Conservation (phyloP, 2,329 filamentous ascomycete species). For the Hypoxylon sp. region DNA sequence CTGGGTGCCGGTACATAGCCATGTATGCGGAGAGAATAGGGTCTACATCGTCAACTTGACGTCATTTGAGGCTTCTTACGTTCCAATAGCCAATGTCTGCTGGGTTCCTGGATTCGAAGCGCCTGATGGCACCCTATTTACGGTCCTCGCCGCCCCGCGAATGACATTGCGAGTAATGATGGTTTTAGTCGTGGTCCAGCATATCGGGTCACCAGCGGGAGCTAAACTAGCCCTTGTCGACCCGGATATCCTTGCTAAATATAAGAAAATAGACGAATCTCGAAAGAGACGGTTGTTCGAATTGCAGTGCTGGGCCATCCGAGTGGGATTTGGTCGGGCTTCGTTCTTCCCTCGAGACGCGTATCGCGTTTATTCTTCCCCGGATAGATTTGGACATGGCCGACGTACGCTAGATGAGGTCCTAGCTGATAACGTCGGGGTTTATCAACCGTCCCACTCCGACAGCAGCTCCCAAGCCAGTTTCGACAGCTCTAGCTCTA, state of each 20-base stretch:
- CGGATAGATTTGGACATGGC: slow-evolving; percentile 6
- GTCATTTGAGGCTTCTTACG: slow-evolving; percentile 20
- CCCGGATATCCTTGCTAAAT: slow-evolving; percentile 15
- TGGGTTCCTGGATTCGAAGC: slow-evolving; percentile 41
- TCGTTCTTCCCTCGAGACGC: neutral
- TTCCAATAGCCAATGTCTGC: slow-evolving; percentile 35
- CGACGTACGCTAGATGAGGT: slow-evolving; percentile 16
- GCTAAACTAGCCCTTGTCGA: slow-evolving; percentile 20
- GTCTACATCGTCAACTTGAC: slow-evolving; percentile 37
- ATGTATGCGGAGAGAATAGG: slow-evolving; percentile 16
- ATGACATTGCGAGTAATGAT: slow-evolving; percentile 12
- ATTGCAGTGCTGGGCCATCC: slow-evolving; percentile 29
- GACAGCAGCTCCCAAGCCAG: slow-evolving; percentile 15
- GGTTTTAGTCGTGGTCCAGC: slow-evolving; percentile 25
- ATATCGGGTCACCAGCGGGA: slow-evolving; percentile 17
- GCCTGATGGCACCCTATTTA: slow-evolving; percentile 35
- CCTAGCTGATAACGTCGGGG: slow-evolving; percentile 15
- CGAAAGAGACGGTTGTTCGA: slow-evolving; percentile 33
- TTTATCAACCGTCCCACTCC: slow-evolving; percentile 2
- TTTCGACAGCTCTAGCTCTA: slow-evolving; percentile 9
- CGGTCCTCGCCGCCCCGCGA: slow-evolving; percentile 39
- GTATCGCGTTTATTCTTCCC: slow-evolving; percentile 19
- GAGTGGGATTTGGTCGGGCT: neutral
- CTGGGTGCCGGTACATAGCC: slow-evolving; percentile 38
- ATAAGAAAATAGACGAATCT: slow-evolving; percentile 10